Percentiles rank a stretch among this genome's conserved stretches.
Evolutionary conservation across 768 basidiomycete species (phyloP).

Genomic region (Lactarius sanguifluus): DNA sequence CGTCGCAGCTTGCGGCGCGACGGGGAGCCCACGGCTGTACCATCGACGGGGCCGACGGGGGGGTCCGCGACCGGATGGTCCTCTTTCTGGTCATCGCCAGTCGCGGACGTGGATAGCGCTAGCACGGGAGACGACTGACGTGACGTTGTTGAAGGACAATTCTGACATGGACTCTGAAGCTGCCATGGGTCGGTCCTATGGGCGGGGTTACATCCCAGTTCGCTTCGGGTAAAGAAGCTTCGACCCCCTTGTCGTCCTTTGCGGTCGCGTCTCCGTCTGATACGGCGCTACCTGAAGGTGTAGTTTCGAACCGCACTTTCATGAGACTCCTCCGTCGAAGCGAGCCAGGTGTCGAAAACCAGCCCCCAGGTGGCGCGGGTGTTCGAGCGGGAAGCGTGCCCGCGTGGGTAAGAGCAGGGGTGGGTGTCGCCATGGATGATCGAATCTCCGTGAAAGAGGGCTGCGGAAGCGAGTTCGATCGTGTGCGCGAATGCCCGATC

Average conservation of each 20-base stretch:
- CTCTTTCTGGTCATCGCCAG: neutral
- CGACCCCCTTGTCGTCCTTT: constrained; percentile 4
- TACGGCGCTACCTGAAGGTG: constrained; percentile 34
- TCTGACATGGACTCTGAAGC: constrained; percentile 26
- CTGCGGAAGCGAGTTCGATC: constrained; percentile 29
- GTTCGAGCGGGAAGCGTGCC: constrained; percentile 37
- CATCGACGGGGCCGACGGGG: constrained; percentile 30
- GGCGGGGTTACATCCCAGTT: constrained; percentile 13
- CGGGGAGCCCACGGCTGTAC: constrained; percentile 27
- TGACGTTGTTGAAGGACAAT: constrained; percentile 26
- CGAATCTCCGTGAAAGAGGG: constrained; percentile 12
- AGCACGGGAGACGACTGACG: constrained; percentile 24
- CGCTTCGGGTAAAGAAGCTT: constrained; percentile 11
- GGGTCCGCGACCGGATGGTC: neutral
- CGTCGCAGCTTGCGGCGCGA: constrained; percentile 42
- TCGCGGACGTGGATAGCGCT: neutral
- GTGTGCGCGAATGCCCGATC: constrained; percentile 14
- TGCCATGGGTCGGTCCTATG: neutral
- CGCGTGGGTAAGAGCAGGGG: constrained; percentile 22
- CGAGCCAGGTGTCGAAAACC: constrained; percentile 52
- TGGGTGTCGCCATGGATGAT: neutral
- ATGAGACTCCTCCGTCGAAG: constrained; percentile 52
- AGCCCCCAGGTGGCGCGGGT: constrained; percentile 48
- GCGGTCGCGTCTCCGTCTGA: constrained; percentile 31
- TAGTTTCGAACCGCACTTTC: constrained; percentile 72